Evolutionary conservation across 179 eudicot genomes (phyloP).

Genomic region (Patellifolia procumbens): DNA sequence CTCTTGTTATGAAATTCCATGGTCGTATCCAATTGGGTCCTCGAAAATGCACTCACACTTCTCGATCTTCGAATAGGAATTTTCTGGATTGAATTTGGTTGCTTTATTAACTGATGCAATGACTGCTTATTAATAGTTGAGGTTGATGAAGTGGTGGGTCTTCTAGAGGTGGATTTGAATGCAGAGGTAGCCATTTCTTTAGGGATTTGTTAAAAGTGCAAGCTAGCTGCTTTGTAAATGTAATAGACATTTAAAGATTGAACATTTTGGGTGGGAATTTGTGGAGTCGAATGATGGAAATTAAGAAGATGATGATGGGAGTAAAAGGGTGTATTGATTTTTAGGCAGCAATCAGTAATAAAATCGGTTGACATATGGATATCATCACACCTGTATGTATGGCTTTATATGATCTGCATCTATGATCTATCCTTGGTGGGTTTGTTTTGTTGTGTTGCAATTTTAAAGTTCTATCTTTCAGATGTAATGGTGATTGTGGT

Average conservation of each 20-base stretch:
- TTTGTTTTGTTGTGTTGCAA: no score
- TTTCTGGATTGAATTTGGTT: slow-evolving; percentile 27
- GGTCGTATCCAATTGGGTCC: slow-evolving; percentile 41
- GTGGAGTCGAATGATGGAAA: background rate
- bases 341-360: no score
- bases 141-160: slow-evolving; percentile 37
- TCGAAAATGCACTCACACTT: slow-evolving; percentile 66
- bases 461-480: no score
- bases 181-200: slow-evolving; percentile 62
- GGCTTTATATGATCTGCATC: no score
- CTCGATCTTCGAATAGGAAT: slow-evolving; percentile 52
- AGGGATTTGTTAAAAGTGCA: background rate
- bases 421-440: no score
- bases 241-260: no score
- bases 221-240: background rate
- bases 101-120: slow-evolving; percentile 21
- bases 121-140: slow-evolving; percentile 17
- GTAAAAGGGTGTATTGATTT: no score
- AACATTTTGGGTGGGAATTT: slow-evolving; percentile 13
- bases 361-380: no score
- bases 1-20: slow-evolving; percentile 57
- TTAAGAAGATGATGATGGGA: no score
- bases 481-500: no score
- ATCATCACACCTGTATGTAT: no score
- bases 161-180: slow-evolving; percentile 59